Evolutionary conservation across 495 filamentous ascomycete species (phyloP).

Genomic region (Extremus antarcticus): DNA sequence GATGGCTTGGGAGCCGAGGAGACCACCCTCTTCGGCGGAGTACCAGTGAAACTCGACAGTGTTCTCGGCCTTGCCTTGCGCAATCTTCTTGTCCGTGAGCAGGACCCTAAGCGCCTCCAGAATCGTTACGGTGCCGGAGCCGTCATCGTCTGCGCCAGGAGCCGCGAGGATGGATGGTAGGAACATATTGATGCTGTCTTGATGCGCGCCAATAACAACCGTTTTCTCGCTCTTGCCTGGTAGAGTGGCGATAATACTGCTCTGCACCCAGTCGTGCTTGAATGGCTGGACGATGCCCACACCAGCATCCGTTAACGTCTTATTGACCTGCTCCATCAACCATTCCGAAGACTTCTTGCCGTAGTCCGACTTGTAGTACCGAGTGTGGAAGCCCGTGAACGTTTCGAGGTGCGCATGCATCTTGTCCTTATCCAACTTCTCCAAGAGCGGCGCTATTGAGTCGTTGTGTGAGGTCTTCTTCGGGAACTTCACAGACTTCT

Average conservation of each 20-base stretch:
- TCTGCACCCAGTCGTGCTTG: conserved; percentile 77
- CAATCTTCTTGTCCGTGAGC: conserved; percentile 39
- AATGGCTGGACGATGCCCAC: conserved; percentile 68
- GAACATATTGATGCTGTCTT: conserved; percentile 84
- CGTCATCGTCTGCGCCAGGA: conserved; percentile 67
- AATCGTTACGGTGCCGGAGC: conserved; percentile 68
- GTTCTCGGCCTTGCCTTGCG: conserved; percentile 52
- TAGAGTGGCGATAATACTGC: conserved; percentile 83
- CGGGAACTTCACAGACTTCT: conserved; percentile 51
- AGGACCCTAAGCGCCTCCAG: conserved; percentile 58
- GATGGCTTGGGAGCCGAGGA: conserved; percentile 67
- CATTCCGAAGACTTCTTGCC: conserved; percentile 84
- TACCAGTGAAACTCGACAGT: conserved; percentile 97
- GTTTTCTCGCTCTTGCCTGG: conserved; percentile 80
- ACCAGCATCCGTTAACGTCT: conserved; percentile 56
- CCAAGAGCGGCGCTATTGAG: conserved; percentile 54
- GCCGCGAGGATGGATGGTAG: conserved; percentile 71
- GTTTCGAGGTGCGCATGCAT: conserved; percentile 68
- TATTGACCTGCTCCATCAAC: conserved; percentile 66
- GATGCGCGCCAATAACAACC: conserved; percentile 64
- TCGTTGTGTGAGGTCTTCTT: conserved; percentile 52
- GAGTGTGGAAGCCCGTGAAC: conserved; percentile 74
- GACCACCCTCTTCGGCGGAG: conserved; percentile 79
- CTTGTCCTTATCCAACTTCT: conserved; percentile 58
- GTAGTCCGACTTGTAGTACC: conserved; percentile 79